Conservation (phyloP, 1,284 basidiomycete genomes). For the Baeospora myosura region DNA sequence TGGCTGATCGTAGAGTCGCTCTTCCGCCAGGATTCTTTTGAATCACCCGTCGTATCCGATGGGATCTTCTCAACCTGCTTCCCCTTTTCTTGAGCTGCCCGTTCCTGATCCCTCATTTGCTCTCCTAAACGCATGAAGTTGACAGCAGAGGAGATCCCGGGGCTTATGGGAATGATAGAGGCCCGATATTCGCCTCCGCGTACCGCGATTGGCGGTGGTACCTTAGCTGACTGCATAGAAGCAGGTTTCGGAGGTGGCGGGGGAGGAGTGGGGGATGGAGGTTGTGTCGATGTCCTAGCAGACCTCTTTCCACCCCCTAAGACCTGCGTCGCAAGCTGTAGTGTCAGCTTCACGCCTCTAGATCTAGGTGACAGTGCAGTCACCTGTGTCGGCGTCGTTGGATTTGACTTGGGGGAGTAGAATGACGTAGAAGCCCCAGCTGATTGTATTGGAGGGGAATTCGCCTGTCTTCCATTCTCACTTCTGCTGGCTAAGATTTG, state of each 20-base stretch:
- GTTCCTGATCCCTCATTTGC: slow-evolving; percentile 15
- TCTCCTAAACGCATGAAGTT: slow-evolving; percentile 33
- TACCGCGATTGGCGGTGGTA: slow-evolving; percentile 13
- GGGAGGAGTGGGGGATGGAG: slow-evolving; percentile 19
- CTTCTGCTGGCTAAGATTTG: slow-evolving; percentile 30
- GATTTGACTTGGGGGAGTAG: slow-evolving; percentile 7
- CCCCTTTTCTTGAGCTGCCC: slow-evolving; percentile 15
- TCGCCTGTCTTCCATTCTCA: slow-evolving; percentile 36
- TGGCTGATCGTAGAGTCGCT: slow-evolving; percentile 71
- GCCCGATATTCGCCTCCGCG: slow-evolving; percentile 23
- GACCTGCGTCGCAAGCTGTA: slow-evolving; percentile 36
- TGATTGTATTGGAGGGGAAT: slow-evolving; percentile 15
- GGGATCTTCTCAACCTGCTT: slow-evolving; percentile 13
- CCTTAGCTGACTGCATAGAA: slow-evolving; percentile 13
- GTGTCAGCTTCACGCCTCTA: slow-evolving; percentile 23
- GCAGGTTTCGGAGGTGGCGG: slow-evolving; percentile 20
- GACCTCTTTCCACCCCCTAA: slow-evolving; percentile 27
- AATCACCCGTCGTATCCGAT: slow-evolving; percentile 22
- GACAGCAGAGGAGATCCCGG: slow-evolving; percentile 40
- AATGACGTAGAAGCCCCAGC: slow-evolving; percentile 14
- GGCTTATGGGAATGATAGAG: slow-evolving; percentile 41
- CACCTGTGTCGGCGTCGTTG: slow-evolving; percentile 14
- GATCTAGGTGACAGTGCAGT: slow-evolving; percentile 16
- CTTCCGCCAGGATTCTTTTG: slow-evolving; percentile 62
- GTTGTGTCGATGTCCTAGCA: slow-evolving; percentile 9